These are phyloP conservation scores for Ensete ventricosum DNA, from an alignment of 176 grass and related monocot genomes.

Conservation along the genomic window DNA sequence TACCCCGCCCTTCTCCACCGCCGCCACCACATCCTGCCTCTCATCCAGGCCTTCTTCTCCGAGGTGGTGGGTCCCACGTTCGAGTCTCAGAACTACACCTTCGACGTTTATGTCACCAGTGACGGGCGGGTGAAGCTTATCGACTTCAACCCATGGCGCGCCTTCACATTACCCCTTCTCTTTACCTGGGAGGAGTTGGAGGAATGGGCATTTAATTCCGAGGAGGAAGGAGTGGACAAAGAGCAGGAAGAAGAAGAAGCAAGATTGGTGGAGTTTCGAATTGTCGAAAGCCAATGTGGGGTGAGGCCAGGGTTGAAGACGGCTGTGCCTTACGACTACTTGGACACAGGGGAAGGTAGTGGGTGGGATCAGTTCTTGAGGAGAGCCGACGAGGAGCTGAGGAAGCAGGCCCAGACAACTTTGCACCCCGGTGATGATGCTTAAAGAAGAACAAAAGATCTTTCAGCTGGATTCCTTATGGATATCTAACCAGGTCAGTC, in stretches of 20 bases:
- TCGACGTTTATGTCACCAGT: conserved; percentile 55
- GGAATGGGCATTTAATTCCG: background rate
- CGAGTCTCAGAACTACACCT: conserved; percentile 46
- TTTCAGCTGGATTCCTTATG: background rate
- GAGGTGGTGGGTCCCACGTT: conserved; percentile 46
- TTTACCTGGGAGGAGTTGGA: conserved; percentile 80
- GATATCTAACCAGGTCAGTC: background rate
- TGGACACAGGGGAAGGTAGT: conserved; percentile 76
- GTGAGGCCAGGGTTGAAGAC: conserved; percentile 88
- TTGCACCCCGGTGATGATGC: background rate
- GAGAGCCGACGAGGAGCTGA: conserved; percentile 68
- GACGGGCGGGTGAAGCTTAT: conserved; percentile 52
- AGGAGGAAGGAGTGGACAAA: background rate
- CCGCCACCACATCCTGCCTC: conserved; percentile 14
- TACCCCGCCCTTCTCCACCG: conserved; percentile 58
- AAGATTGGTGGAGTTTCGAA: conserved; percentile 36
- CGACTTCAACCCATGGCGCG: conserved; percentile 88
- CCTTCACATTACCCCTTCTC: conserved; percentile 58
- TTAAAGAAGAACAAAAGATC: background rate
- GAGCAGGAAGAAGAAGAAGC: background rate
- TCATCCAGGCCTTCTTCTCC: conserved; percentile 41
- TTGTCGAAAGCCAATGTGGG: conserved; percentile 61
- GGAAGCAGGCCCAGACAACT: conserved; percentile 24
- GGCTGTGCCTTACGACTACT: conserved; percentile 80
- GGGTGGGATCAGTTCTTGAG: conserved; percentile 87